phyloP scores from a whole-genome alignment of 2,329 filamentous ascomycete genomes.

The Calonectria crousiana region DNA sequence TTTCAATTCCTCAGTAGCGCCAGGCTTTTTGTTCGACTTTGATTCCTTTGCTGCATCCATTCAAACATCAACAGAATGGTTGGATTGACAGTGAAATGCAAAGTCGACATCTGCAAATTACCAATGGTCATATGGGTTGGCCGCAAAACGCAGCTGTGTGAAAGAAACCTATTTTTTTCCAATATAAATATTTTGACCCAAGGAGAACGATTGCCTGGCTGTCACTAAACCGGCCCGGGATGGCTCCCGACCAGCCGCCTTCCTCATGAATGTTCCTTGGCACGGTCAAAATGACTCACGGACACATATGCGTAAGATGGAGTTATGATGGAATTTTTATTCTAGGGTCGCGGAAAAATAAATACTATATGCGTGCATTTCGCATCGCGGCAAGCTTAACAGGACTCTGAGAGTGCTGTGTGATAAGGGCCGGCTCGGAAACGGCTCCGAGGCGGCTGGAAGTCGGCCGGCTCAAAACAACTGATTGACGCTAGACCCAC shows the following conservation, averaged over 20 bases:
- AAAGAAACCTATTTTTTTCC: too few relatives aligned
- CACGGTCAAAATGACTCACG: not conserved
- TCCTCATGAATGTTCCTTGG: not conserved
- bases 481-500: not conserved
- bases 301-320: fast-evolving
- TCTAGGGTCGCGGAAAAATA: not conserved
- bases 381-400: not conserved
- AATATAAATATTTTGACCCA: not conserved
- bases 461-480: not conserved
- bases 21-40: not conserved
- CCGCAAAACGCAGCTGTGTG: not conserved
- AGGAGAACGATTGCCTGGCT: not conserved
- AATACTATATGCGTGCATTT: not conserved
- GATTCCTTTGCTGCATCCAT: not conserved
- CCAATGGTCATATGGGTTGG: fast-evolving
- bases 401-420: not conserved
- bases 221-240: not conserved
- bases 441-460: not conserved
- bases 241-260: not conserved
- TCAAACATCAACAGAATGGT: not conserved
- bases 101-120: not conserved
- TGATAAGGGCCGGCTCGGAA: not conserved
- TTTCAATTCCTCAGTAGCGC: too few relatives aligned
- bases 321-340: not conserved
- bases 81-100: not conserved